Percentiles rank a stretch among this genome's conserved stretches.
These are phyloP conservation scores for Mucor mucedo DNA, from an alignment of 371 early-diverging fungal genomes.

Conservation along the genomic window DNA sequence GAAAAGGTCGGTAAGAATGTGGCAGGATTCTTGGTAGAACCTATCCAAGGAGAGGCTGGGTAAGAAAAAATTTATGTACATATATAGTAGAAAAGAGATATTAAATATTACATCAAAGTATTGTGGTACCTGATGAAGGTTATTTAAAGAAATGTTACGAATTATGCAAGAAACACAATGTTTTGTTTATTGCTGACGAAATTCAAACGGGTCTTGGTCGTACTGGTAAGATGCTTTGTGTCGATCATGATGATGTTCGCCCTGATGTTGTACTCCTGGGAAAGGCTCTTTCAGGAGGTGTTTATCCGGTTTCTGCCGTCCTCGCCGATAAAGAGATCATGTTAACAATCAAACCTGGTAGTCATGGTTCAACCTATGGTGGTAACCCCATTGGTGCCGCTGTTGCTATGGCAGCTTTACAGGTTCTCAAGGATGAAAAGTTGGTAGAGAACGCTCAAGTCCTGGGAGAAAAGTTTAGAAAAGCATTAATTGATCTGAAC, in stretches of 20 bases:
- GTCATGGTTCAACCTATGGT: constrained; percentile 98
- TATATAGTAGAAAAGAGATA: neutral
- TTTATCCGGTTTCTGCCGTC: constrained; percentile 96
- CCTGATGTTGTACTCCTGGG: constrained; percentile 95
- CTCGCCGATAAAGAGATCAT: constrained; percentile 89
- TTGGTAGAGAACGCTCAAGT: constrained; percentile 77
- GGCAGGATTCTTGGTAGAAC: constrained; percentile 95
- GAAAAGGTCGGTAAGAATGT: constrained; percentile 81
- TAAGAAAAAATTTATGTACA: constrained; percentile 16
- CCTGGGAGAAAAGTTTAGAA: constrained; percentile 87
- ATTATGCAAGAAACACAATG: constrained; percentile 96
- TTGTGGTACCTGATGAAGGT: constrained; percentile 92
- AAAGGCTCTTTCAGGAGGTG: constrained; percentile 94
- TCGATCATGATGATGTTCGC: constrained; percentile 88
- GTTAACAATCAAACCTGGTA: constrained; percentile 94
- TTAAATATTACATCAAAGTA: constrained; percentile 42
- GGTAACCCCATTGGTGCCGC: constrained; percentile 97
- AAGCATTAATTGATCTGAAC: constrained; percentile 70
- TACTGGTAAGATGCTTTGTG: constrained; percentile 93
- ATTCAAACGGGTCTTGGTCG: constrained; percentile 97
- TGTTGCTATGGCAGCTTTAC: constrained; percentile 92
- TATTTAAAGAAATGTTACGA: constrained; percentile 85
- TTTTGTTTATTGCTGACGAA: constrained; percentile 96
- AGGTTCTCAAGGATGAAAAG: constrained; percentile 94
- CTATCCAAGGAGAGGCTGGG: constrained; percentile 98